Evolutionary conservation across 306 rosid species (phyloP).

Genomic region (Lablab purpureus): DNA sequence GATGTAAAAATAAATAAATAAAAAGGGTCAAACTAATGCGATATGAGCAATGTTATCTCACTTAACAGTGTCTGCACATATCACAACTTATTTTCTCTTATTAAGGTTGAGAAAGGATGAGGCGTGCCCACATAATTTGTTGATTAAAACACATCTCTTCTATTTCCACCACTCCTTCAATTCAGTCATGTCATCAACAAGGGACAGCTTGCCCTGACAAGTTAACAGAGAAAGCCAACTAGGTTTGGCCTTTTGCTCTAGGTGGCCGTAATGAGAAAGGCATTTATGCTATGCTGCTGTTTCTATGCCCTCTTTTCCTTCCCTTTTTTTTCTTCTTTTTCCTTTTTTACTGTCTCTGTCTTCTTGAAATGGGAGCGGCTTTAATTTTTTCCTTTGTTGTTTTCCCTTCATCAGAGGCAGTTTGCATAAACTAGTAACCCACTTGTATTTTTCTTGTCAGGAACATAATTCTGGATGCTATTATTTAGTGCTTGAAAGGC

Average conservation of each 20-base stretch:
- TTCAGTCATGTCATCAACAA: slow-evolving; percentile 47
- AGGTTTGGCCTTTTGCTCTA: slow-evolving; percentile 48
- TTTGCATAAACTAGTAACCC: not conserved
- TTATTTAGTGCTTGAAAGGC: not conserved
- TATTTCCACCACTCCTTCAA: slow-evolving; percentile 32
- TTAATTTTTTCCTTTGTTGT: not conserved
- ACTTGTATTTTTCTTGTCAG: not conserved
- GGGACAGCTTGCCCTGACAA: slow-evolving; percentile 49
- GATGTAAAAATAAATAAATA: not conserved
- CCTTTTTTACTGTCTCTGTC: not conserved
- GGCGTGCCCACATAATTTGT: slow-evolving; percentile 26
- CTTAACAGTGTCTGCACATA: not conserved
- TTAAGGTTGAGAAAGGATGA: slow-evolving; percentile 40
- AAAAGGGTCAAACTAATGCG: not conserved
- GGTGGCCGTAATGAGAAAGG: slow-evolving; percentile 23
- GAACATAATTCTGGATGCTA: not conserved
- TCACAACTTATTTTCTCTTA: slow-evolving; percentile 26
- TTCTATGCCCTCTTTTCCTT: slow-evolving; percentile 20
- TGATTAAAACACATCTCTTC: slow-evolving; percentile 39
- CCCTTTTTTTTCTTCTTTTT: not conserved
- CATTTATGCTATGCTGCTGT: slow-evolving; percentile 42
- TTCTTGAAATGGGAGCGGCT: slow-evolving; percentile 20
- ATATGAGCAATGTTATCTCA: slow-evolving; percentile 8
- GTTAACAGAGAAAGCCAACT: slow-evolving; percentile 53
- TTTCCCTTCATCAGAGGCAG: slow-evolving; percentile 7